Base-by-base conservation (phyloP, 805 yeast genomes). In the Myxozyma vanderwaltii region DNA sequence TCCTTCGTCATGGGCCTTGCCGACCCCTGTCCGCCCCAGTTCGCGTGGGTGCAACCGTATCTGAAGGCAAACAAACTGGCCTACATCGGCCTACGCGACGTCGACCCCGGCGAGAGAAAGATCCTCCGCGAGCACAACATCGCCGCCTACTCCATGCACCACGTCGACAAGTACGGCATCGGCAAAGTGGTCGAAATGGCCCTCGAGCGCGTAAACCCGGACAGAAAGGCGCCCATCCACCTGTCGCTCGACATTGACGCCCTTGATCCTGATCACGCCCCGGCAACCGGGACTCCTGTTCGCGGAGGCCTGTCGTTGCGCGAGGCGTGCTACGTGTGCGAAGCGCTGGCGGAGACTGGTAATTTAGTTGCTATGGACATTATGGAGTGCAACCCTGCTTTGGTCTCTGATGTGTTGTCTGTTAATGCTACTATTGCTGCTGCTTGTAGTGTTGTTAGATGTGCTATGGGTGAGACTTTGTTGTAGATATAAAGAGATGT, bases 251-350 rank as follows among this genome's bases (percentile, higher is more conserved):
- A 92, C 71, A 97, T 92, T 45, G 99, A 92, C 75, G 97, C 97
- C 44, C 86, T 94, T 59, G 99, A 92, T 75, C 98, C 98, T 49
- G 80, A 84, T 63, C 91, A 79, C 71, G 97, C 94, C 13, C 97
- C 97, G 19, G 96, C 97, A 40, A 92, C 99, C 0, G 99, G 99
- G 55, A 94, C 99, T 0, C 92, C 97, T 44, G 99, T 92, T 15
- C 85, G 96, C 73, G 98, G 98, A 65, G 99, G 99, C 2, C 79
- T 92, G 65, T 86, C 97, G 7, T 81, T 92, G 74, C 83, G 99
- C 76, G 99, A 92, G 76, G 97, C 97, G 51, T 81, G 94, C 72
- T 92, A 87, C 72, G 75, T 92, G 54, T 94, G 91, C 61, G 99
- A 92, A 76, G 94, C 92, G 65, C 79, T 91, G 35, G 97, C 97